Base-by-base conservation (phyloP, 1,284 basidiomycete genomes). In the Ceratobasidium theobromae region DNA sequence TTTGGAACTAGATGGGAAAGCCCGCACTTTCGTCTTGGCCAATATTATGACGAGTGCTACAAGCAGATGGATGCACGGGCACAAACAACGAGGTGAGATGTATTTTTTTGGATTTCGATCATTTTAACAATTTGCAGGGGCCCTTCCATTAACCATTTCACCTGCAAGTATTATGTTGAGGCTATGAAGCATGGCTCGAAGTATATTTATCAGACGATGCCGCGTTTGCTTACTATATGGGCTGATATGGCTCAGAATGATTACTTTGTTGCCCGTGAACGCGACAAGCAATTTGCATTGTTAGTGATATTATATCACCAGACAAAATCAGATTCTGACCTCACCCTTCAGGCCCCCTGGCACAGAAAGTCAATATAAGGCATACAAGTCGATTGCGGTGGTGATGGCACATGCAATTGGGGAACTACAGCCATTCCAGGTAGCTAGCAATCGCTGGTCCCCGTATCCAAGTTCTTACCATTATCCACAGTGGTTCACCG, bases 121-220 rank as follows among this genome's bases (percentile, higher is more conserved):
- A 38, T 40, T 30, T 32, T 43, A 9, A 40, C 25, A 9, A 30
- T 9, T 12, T 27, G 23, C 40, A 68, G 65, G 21, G 58, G 65
- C 5, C 57, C 68, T 46, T 49, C 57, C 48, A 69, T 35, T 43
- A 65, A 48, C 54, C 40, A 43, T 51, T 54, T 51, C 51, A 68
- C 67, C 21, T 71, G 69, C 65, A 73, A 73, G 58, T 70, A 70
- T 70, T 98, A 90, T 72, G 80, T 84, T 3, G 86, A 83, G 69
- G 91, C 95, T 0, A 86, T 96, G 64, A 81, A 82, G 71, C 79
- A 84, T 72, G 97, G 97, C 11, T 94, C 95, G 49, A 99, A 99
- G 79, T 98, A 91, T 76, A 91, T 98, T 53, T 99, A 96, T 76
- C 95, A 98, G 75, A 95, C 94, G 0, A 85, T 99, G 72, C 96